These are phyloP conservation scores for Phytophthora citrophthora DNA, from an alignment of 352 stramenopile genomes.

Conservation along the genomic window DNA sequence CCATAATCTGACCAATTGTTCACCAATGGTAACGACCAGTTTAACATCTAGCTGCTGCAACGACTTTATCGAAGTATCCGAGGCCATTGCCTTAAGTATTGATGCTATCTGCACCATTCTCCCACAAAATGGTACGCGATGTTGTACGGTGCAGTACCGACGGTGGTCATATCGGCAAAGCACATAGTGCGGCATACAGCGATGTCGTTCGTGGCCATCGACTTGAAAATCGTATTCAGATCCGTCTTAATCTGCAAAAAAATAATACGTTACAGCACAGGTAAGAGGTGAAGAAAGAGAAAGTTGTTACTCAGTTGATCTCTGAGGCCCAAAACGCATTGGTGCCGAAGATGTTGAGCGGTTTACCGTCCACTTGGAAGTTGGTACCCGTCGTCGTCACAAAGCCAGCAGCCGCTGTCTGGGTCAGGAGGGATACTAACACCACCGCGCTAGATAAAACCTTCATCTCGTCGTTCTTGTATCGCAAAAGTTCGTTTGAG, in stretches of 20 bases:
- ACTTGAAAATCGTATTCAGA: no score
- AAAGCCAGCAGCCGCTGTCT: conserved; percentile 17
- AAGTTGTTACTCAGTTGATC: no score
- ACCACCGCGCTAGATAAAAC: not conserved
- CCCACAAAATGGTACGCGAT: conserved; percentile 43
- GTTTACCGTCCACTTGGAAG: conserved; percentile 31
- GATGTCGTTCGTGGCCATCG: conserved; percentile 37
- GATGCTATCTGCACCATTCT: conserved; percentile 25
- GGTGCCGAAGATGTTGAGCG: conserved; percentile 42
- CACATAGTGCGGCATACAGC: conserved; percentile 30
- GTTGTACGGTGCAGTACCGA: conserved; percentile 22
- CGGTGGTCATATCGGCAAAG: conserved; percentile 28
- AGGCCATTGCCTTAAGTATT: conserved; percentile 34
- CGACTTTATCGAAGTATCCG: conserved; percentile 38
- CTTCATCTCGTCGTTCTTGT: not conserved
- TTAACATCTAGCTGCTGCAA: conserved; percentile 40
- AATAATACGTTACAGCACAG: no score
- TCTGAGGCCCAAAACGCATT: conserved; percentile 40
- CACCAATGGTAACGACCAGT: conserved; percentile 40
- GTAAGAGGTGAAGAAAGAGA: no score
- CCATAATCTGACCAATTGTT: conserved; percentile 50
- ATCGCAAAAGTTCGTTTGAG: not conserved
- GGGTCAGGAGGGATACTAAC: conserved; percentile 1
- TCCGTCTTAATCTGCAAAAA: conserved; percentile 21
- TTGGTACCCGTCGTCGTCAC: conserved; percentile 35